phyloP scores from a whole-genome alignment of 768 basidiomycete genomes.

The Leccinum incarnatum region DNA sequence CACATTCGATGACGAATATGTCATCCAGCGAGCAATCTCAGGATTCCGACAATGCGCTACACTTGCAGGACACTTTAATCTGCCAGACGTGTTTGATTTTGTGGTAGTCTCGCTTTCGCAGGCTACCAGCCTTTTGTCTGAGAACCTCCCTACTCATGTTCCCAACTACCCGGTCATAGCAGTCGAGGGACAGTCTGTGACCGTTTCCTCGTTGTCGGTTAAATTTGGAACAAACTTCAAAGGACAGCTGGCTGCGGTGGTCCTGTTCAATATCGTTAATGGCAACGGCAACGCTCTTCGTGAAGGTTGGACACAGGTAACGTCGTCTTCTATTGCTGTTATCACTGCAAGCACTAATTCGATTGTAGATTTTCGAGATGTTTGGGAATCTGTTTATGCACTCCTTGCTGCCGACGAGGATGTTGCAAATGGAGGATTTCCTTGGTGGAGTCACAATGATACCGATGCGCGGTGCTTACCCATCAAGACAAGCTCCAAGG shows the following conservation, averaged over 20 bases:
- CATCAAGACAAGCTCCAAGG: conserved; percentile 58
- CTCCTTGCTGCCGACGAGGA: conserved; percentile 82
- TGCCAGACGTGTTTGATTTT: conserved; percentile 96
- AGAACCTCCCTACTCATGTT: conserved; percentile 63
- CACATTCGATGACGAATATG: conserved; percentile 94
- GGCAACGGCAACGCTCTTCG: conserved; percentile 91
- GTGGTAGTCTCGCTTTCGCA: conserved; percentile 91
- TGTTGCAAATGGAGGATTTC: conserved; percentile 99
- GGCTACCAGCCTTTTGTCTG: conserved; percentile 83
- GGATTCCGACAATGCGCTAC: conserved; percentile 98
- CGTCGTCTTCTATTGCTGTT: conserved; percentile 8
- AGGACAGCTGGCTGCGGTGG: conserved; percentile 93
- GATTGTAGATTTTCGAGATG: conserved; percentile 89
- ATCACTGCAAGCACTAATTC: conserved; percentile 1
- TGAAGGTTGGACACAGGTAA: conserved; percentile 91
- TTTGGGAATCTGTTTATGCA: conserved; percentile 95
- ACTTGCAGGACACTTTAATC: conserved; percentile 80
- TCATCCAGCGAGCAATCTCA: conserved; percentile 90
- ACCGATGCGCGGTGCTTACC: conserved; percentile 75
- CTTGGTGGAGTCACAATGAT: conserved; percentile 92
- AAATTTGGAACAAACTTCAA: conserved; percentile 94
- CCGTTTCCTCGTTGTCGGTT: conserved; percentile 89
- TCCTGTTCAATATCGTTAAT: conserved; percentile 96
- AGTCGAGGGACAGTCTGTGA: conserved; percentile 84
- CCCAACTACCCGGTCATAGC: conserved; percentile 88